Evolutionary conservation across 2,329 filamentous ascomycete genomes (phyloP), one percentile per base, ranked within the genome.

Genomic region (Grosmannia clavigera): DNA sequence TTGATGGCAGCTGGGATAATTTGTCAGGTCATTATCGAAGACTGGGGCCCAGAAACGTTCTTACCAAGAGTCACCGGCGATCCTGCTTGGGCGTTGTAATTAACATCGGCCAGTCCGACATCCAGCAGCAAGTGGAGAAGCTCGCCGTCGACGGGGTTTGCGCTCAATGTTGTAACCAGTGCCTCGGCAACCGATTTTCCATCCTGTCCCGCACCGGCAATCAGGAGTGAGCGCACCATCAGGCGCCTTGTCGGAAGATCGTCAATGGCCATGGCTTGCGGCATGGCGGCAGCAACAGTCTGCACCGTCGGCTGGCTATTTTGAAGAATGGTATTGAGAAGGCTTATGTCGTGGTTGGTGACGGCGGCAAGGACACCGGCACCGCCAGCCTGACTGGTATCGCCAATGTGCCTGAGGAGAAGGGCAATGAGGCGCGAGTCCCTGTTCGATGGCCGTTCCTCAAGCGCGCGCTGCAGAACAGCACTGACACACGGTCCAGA

Each of bases 331-430:
- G 70, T 71, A 19, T 73, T 70, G 1, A 83, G 66, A 0, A 83
- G 68, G 0, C 67, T 67, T 1, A 78, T 59, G 56, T 84, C 80
- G 35, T 72, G 75, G 59, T 79, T 76, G 1, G 68, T 63, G 22
- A 84, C 76, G 0, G 81, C 75, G 0, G 76, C 71, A 0, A 74
- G 68, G 16, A 84, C 71, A 2, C 74, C 75, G n/a, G 75, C 71
- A 0, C 80, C 79, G 31, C 78, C 75, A 51, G 78, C 77, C 59
- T 78, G 79, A 63, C 81, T 82, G 46, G 81, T 74, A 55, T 83
- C 80, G 4, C 78, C 78, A 16, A 78, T 76, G 61, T 81, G 72
- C 2, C 74, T 72, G 5, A 84, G 70, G 3, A 84, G 69, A 5
- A 84, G 71, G 7, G 74, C 72, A 59, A 84, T 79, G 12, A 84